Evolutionary conservation across 1,139 yeast species (phyloP), one percentile per base, ranked within the genome.

Genomic region (Scheffersomyces parashehatae): DNA sequence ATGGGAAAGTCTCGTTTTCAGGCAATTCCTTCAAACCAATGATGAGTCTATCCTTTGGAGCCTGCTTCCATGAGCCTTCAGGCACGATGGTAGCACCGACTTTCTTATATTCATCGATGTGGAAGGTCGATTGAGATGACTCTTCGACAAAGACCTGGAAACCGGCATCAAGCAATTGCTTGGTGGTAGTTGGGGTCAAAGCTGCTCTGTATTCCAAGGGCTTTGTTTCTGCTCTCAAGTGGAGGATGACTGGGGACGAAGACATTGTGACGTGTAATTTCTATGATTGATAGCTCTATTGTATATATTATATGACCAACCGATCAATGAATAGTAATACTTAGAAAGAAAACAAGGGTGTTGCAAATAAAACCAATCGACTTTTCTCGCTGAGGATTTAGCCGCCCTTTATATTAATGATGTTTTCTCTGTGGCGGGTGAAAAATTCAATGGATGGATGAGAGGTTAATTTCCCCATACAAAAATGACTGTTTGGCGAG

Each of bases 151-250:
- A 88, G 38, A 93, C 81, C 54, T 84, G 81, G 73, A 88, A 93
- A 1, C 99, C 99, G 39, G 95, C 91, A 53, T 85, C 90, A 49
- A 88, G 67, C 52, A 93, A 77, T 57, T 84, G 79, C 70, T 88
- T 87, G 57, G 96, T 85, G 39, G 97, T 88, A 38, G 88, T 70
- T 31, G 99, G 99, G 7, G 99, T 90, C 58, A 93, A 78, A 39
- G 97, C 97, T 33, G 98, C 96, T 73, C 99, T 87, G 53, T 95
- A 96, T 74, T 93, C 99, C 59, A 90, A 75, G 33, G 97, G 96
- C 81, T 93, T 93, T 60, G 95, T 88, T 68, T 93, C 99, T 35
- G 97, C 97, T 75, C 99, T 86, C 50, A 93, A 77, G 56, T 87
- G 95, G 55, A 83, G 79, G 41, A 77, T 81, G 40, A 84, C 86